Evolutionary conservation across 805 yeast genomes (phyloP), one percentile per base, ranked within the genome.

Genomic region (Debaryomyces prosopidis): DNA sequence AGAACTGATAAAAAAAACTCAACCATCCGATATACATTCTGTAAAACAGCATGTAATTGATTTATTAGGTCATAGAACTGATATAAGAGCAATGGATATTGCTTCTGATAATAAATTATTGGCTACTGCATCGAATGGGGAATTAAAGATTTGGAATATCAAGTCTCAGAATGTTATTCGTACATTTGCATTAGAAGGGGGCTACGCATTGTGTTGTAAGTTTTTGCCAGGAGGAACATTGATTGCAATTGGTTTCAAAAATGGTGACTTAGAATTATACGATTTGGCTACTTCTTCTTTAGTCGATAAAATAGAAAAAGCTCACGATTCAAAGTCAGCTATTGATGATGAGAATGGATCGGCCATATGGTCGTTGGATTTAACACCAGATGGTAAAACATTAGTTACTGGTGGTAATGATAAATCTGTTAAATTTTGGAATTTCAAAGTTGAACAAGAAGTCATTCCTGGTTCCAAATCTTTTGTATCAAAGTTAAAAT

Each of bases 371-470:
- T 84, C 96, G 1, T 72, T 94, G 54, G 97, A 92, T 62, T 62
- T 94, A 28, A 81, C 92, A 2, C 79, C 85, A 11, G 96, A 92
- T 65, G 99, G 98, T 12, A 85, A 81, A 54, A 76, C 85, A 1
- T 71, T 94, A 40, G 83, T 91, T 0, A 87, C 97, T 2, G 99
- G 97, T 8, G 92, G 97, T 28, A 95, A 96, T 33, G 99, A 94
- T 65, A 91, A 91, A 61, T 69, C 80, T 3, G 85, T 92, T 35
- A 89, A 89, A 61, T 89, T 90, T 62, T 94, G 99, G 99, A 81
- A 84, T 39, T 81, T 94, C 60, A 72, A 76, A 56, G 79, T 89
- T 18, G 85, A 81, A 44, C 77, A 80, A 49, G 88, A 82, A 42
- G 48, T 67, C n/a, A 81, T 87, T 23, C 85, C 89, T 1, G 96